These are phyloP conservation scores for Morella rubra DNA, from an alignment of 306 rosid genomes.

Conservation along the genomic window DNA sequence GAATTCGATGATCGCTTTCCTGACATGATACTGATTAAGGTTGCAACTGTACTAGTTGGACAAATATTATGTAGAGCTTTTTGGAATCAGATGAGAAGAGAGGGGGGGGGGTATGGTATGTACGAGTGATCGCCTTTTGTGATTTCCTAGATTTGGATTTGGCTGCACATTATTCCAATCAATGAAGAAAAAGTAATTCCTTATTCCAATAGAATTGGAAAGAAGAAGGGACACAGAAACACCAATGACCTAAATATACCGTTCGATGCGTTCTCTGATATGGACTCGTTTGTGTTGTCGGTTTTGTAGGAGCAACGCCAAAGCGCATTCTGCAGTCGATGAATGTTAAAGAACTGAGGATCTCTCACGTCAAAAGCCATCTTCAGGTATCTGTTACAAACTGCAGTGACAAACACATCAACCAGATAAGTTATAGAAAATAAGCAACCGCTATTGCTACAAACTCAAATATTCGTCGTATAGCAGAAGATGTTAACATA, in stretches of 20 bases:
- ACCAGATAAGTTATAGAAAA: too few species aligned
- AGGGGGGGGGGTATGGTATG: too few species aligned
- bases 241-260: too few species aligned
- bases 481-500: too few species aligned
- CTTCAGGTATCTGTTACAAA: conserved; percentile 51
- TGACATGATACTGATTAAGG: neutral
- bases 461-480: neutral
- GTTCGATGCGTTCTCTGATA: neutral
- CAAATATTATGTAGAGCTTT: neutral
- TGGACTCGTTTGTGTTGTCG: neutral
- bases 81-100: neutral
- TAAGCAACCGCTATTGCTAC: neutral
- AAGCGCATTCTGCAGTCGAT: conserved; percentile 66
- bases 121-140: too few species aligned
- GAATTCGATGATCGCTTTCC: neutral
- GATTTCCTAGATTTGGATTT: too few species aligned
- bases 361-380: conserved; percentile 82
- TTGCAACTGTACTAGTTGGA: neutral
- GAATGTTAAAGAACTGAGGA: conserved; percentile 62
- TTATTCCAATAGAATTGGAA: too few species aligned
- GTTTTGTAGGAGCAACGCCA: conserved; percentile 74
- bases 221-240: too few species aligned
- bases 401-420: too few species aligned
- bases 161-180: too few species aligned
- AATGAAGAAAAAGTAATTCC: too few species aligned